Conservation (phyloP, 2,329 filamentous ascomycete species). For the Fusarium sp. region DNA sequence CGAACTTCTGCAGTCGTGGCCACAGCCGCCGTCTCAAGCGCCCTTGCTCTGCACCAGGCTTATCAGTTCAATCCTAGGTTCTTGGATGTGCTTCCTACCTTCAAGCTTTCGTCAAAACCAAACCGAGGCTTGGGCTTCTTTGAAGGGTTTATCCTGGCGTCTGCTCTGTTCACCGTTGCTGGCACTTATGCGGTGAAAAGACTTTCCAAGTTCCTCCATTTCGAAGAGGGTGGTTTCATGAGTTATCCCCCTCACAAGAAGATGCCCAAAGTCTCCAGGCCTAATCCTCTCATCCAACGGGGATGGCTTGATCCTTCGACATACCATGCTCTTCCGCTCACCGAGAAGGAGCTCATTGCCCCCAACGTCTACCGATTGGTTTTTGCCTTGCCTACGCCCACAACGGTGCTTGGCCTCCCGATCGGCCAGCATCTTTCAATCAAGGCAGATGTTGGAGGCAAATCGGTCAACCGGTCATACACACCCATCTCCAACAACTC, state of each 20-base stretch:
- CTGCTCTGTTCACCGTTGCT: conserved; percentile 40
- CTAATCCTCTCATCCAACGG: conserved; percentile 38
- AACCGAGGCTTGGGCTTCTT: conserved; percentile 21
- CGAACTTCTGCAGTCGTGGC: conserved; percentile 13
- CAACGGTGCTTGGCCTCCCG: conserved; percentile 63
- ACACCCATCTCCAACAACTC: conserved; percentile 65
- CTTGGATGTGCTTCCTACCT: conserved; percentile 7
- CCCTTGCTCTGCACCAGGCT: conserved; percentile 18
- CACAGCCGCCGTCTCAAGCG: conserved; percentile 22
- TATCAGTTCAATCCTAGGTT: conserved; percentile 23
- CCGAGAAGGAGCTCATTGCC: conserved; percentile 53
- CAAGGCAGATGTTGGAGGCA: conserved; percentile 58
- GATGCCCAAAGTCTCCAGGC: conserved; percentile 50
- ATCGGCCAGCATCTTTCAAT: conserved; percentile 69
- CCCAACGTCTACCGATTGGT: conserved; percentile 60
- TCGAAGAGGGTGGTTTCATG: conserved; percentile 39
- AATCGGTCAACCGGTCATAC: conserved; percentile 63
- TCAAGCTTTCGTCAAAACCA: conserved; percentile 7
- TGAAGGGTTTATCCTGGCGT: conserved; percentile 27
- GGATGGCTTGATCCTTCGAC: conserved; percentile 63
- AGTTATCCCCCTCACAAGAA: conserved; percentile 50
- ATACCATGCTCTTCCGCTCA: conserved; percentile 61
- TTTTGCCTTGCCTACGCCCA: conserved; percentile 59
- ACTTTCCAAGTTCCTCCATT: conserved; percentile 48
- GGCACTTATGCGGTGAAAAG: conserved; percentile 47